Evolutionary conservation across 441 rosid species (phyloP), one percentile per base, ranked within the genome.

Genomic region (Hura crepitans): DNA sequence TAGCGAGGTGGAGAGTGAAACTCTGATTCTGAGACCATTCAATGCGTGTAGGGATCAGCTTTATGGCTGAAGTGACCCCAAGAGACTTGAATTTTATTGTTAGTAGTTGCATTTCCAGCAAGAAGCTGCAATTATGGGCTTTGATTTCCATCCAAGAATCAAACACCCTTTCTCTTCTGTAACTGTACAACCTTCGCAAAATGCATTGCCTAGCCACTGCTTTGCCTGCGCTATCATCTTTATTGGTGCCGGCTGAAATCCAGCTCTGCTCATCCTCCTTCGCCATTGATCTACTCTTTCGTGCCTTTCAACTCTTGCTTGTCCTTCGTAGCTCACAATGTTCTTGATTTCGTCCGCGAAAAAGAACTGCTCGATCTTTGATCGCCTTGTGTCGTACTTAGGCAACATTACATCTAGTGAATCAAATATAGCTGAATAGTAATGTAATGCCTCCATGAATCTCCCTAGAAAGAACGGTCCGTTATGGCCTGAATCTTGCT

Each of bases 401-500:
- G 87, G 92, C 20, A 85, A 71, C 85, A 81, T 75, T 0, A 73
- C 72, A 5, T 85, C 92, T 33, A 87, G 72, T 22, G 89, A 82
- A 61, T 85, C 89, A 3, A 85, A 87, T 14, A 85, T 82, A 5
- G 87, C 86, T 0, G 86, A 77, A 67, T 87, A 85, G 78, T 84
- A 84, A 68, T 85, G 86, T 78, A 85, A 50, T 4, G 88, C 87
- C 67, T 87, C 88, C 87, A 85, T 84, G 62, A 87, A 85, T 60
- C 89, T 82, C 30, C 85, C 89, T 0, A 85, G 80, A 61, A 85
- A 87, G 45, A 85, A 85, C 0, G 92, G 88, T 28, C 88, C 86
- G 18, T 87, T 87, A 65, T 84, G 88, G 78, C 84, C 82, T 2
- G 89, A 84, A 30, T 87, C 89, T 66, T 87, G 92, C 78, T 87